Evolutionary conservation across 2,329 filamentous ascomycete genomes (phyloP), one percentile per base, ranked within the genome.

Genomic region (Thelonectria rubi): DNA sequence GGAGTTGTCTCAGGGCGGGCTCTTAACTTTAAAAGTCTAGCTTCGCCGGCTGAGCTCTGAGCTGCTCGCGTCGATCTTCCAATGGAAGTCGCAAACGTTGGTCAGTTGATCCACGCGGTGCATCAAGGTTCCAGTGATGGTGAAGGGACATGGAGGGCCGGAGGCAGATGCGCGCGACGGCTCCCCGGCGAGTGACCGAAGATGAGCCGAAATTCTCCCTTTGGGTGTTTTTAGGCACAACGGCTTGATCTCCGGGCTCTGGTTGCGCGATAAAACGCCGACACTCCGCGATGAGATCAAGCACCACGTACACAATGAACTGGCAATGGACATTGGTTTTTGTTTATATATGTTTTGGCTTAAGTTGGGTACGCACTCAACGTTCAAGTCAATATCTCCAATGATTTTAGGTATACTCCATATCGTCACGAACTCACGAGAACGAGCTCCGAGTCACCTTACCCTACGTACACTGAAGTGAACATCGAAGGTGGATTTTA

Each of bases 11-110:
- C 18, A 54, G 21, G n/a, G 20, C 14, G 9, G 5, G 8, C 8
- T 45, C 18, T 37, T 45, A 21, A 54, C 57, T 50, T 11, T 17
- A 55, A 55, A 18, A 9, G 51, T 60, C 51, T 51, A 60, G 57
- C 57, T 43, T 43, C 46, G 39, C 51, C 50, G 50, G 15, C 30
- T 30, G 42, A 30, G 26, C 34, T 37, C 11, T 15, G 34, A 37
- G 34, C 3, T 20, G n/a, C 9, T 11, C 37, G 12, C 24, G 10
- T 32, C 7, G 9, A 12, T 46, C 24, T 46, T 45, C 51, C 51
- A 54, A 46, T 54, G 34, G 51, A 18, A 46, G 15, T 37, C 30
- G 15, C 20, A 24, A 14, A 18, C 14, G 15, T 5, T 46, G n/a
- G 12, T 12, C 17, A 14, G 3, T 4, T 15, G 18, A 40, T 40